Percentiles rank a stretch among this genome's conserved stretches.
phyloP scores from a whole-genome alignment of 2,329 filamentous ascomycete species.

The Fusarium scirpi region DNA sequence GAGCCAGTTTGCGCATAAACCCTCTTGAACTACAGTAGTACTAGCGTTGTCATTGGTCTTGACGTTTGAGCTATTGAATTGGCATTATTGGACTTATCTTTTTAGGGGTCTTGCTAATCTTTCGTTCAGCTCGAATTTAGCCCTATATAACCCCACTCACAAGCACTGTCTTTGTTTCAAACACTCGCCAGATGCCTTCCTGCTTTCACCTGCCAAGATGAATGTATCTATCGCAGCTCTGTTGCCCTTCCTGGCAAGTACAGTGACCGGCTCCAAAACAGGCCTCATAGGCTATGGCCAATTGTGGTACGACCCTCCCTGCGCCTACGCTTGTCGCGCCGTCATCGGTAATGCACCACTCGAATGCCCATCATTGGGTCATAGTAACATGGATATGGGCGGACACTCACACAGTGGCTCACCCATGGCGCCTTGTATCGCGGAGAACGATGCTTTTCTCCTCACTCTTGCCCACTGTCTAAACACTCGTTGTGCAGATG shows the following conservation, averaged over 20 bases:
- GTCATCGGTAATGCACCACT: not conserved
- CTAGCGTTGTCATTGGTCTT: accelerated
- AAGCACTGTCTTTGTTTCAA: too few species aligned
- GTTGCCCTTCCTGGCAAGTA: accelerated
- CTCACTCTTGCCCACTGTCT: not conserved
- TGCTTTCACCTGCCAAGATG: not conserved
- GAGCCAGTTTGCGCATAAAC: not conserved
- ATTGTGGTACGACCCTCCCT: not conserved
- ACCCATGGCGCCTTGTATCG: not conserved
- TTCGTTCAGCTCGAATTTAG: not conserved
- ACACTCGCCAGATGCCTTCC: too few species aligned
- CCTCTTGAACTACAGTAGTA: not conserved
- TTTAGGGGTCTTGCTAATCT: not conserved
- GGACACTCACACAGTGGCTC: not conserved
- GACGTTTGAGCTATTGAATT: not conserved
- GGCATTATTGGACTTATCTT: accelerated
- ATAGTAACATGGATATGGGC: not conserved
- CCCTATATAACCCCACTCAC: not conserved
- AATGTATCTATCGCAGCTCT: accelerated
- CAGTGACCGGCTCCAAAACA: not conserved
- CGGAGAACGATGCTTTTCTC: accelerated
- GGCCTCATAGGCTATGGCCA: not conserved
- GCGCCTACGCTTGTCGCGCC: not conserved
- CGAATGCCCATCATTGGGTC: not conserved
- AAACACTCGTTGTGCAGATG: not conserved